These are phyloP conservation scores for Pestalotiopsis sp. DNA, from an alignment of 2,329 filamentous ascomycete genomes.

Conservation along the genomic window DNA sequence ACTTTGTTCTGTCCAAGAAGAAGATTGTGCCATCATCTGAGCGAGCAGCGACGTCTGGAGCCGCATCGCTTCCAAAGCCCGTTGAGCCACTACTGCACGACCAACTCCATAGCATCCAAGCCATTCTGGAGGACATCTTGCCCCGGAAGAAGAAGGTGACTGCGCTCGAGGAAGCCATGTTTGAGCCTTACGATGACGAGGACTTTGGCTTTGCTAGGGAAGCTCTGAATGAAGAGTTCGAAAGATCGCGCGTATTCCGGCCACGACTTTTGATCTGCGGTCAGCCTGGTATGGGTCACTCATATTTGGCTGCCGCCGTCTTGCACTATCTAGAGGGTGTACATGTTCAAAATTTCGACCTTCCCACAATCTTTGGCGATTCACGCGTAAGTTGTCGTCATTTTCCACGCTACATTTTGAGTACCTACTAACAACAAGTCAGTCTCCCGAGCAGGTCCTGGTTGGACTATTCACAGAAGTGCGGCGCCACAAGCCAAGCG, in stretches of 20 bases:
- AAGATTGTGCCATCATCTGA: slow-evolving; percentile 96
- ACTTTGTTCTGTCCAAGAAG: slow-evolving; percentile 97
- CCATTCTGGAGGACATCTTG: slow-evolving; percentile 73
- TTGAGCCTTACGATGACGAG: slow-evolving; percentile 79
- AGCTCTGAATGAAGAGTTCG: slow-evolving; percentile 75
- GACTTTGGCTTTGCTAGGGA: slow-evolving; percentile 87
- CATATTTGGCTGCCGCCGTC: slow-evolving; percentile 82
- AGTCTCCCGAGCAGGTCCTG: slow-evolving; percentile 83
- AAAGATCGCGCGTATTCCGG: slow-evolving; percentile 83
- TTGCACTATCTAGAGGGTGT: slow-evolving; percentile 91
- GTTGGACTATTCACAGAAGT: slow-evolving; percentile 91
- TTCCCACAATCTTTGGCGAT: slow-evolving; percentile 85
- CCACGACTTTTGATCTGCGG: slow-evolving; percentile 85
- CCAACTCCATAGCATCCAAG: slow-evolving; percentile 71
- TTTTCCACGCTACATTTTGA: not conserved
- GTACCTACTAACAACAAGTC: slow-evolving; percentile 27
- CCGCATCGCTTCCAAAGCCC: slow-evolving; percentile 75
- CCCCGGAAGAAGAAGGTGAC: slow-evolving; percentile 86
- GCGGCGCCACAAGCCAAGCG: slow-evolving; percentile 90
- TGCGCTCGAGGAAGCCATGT: slow-evolving; percentile 92
- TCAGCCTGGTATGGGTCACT: slow-evolving; percentile 88
- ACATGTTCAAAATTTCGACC: slow-evolving; percentile 92
- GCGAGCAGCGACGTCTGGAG: slow-evolving; percentile 82
- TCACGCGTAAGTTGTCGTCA: slow-evolving; percentile 60
- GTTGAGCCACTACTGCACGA: slow-evolving; percentile 81